Evolutionary conservation across 2,329 filamentous ascomycete genomes (phyloP), one percentile per base, ranked within the genome.

Genomic region (Calonectria hawksworthii): DNA sequence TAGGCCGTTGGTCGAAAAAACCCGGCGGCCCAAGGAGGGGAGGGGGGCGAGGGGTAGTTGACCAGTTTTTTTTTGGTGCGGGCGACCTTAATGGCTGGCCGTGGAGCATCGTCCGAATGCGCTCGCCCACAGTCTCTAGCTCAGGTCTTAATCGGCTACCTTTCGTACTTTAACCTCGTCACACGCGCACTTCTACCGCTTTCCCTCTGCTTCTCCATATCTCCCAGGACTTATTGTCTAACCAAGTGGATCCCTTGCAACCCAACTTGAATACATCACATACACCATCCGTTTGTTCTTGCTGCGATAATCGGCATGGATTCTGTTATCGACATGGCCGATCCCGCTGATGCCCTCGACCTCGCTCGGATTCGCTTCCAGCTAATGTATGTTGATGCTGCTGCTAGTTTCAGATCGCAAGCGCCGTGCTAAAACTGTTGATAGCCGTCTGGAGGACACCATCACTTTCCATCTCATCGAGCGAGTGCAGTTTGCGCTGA

Each of bases 391-490:
- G 92, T 78, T 71, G 21, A 36, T 28, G 28, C 16, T 18, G 26
- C 51, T 26, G 54, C 54, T 59, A n/a, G n/a, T n/a, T 26, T 26
- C 41, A 38, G 32, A 30, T 69, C 32, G 71, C 30, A 71, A 51
- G 50, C 61, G 65, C 76, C 80, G 44, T 81, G 67, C 21, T 52
- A 51, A n/a, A 23, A 41, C 44, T 44, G n/a, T n/a, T 13, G 11
- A 52, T 82, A 99, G 97, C 83, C 97, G 97, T 26, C 91, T 99
- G 23, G 97, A 99, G 88, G 97, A 99, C 84, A 99, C 96, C 75
- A 99, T 99, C 83, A 98, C 95, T 79, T 98, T 98, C 86, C 94
- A 98, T 86, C 90, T 99, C 50, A 99, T 99, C 83, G 97, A 99
- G 87, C 94, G 97, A 51, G 96, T 96, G n/a, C 97, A 99, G 85